phyloP scores from a whole-genome alignment of 306 rosid genomes.

The Sindora glabra region DNA sequence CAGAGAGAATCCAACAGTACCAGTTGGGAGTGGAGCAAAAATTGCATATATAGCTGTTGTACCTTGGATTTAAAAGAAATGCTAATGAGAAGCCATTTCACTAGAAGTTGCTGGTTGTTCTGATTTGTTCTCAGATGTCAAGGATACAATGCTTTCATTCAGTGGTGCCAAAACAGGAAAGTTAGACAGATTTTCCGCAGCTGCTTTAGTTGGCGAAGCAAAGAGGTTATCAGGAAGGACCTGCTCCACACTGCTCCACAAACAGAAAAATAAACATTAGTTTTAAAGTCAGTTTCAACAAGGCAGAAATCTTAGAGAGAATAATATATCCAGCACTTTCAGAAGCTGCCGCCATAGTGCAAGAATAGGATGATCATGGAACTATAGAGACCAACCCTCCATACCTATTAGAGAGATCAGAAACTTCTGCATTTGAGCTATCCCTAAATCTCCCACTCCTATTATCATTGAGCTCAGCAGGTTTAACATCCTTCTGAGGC shows the following conservation, averaged over 20 bases:
- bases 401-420: constrained; percentile 44
- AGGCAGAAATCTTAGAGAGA: no score
- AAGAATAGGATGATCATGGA: not conserved
- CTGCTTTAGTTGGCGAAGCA: constrained; percentile 73
- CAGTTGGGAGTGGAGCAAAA: not conserved
- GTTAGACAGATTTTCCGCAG: constrained; percentile 33
- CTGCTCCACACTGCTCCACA: constrained; percentile 53
- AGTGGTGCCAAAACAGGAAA: constrained; percentile 27
- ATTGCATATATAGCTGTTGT: constrained; percentile 14
- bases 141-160: constrained; percentile 21
- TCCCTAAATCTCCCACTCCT: constrained; percentile 19
- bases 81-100: constrained; percentile 34
- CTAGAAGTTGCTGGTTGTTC: constrained; percentile 21
- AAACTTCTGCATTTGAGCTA: constrained; percentile 16
- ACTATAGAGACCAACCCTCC: not conserved
- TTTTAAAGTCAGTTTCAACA: no score
- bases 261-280: constrained; percentile 5
- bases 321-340: no score
- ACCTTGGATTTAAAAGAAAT: constrained; percentile 40
- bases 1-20: not conserved
- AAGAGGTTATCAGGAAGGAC: constrained; percentile 80
- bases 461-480: constrained; percentile 19
- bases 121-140: constrained; percentile 20
- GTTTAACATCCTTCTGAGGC: constrained; percentile 32
- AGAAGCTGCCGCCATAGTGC: no score